A percentile compares a stretch with the other conserved stretches of the same genome.
Evolutionary conservation across 306 rosid genomes (phyloP).

Genomic region (Senna siamea): DNA sequence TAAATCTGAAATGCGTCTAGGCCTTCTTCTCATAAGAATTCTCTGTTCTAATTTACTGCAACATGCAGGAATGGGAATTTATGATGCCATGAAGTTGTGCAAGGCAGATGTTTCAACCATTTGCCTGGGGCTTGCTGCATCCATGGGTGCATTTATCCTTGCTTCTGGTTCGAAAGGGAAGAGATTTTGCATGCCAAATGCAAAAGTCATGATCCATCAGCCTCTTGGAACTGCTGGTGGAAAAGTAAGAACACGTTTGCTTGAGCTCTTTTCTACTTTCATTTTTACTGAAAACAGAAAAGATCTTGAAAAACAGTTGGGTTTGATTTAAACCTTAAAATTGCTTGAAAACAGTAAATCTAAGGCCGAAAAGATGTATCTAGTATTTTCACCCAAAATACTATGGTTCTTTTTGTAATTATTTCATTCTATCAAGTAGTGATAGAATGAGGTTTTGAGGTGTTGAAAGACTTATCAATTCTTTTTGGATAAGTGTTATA

Average conservation of each 20-base stretch:
- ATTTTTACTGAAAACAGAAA: not conserved
- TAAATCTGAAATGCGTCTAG: conserved; percentile 11
- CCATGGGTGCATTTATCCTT: conserved; percentile 97
- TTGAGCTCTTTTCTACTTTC: not conserved
- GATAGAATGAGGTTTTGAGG: not conserved
- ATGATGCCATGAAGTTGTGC: conserved; percentile 95
- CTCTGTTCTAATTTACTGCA: conserved; percentile 34
- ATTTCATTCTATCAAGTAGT: not conserved
- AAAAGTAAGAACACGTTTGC: conserved; percentile 51
- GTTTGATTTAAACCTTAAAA: not conserved
- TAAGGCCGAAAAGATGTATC: not conserved
- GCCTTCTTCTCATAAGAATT: conserved; percentile 26
- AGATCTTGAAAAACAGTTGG: not conserved
- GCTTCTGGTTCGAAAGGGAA: conserved; percentile 91
- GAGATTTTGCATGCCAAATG: conserved; percentile 97
- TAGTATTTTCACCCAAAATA: not conserved
- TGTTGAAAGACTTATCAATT: not conserved
- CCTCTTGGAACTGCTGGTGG: conserved; percentile 89
- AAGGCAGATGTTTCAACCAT: conserved; percentile 96
- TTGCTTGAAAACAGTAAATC: no score
- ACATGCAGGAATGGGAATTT: conserved; percentile 89
- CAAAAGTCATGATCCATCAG: conserved; percentile 96
- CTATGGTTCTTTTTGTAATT: not conserved
- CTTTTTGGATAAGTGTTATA: no score
- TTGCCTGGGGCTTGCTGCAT: conserved; percentile 96